Base-by-base conservation (phyloP, 2,329 filamentous ascomycete genomes). In the Neofusicoccum umdonicola region DNA sequence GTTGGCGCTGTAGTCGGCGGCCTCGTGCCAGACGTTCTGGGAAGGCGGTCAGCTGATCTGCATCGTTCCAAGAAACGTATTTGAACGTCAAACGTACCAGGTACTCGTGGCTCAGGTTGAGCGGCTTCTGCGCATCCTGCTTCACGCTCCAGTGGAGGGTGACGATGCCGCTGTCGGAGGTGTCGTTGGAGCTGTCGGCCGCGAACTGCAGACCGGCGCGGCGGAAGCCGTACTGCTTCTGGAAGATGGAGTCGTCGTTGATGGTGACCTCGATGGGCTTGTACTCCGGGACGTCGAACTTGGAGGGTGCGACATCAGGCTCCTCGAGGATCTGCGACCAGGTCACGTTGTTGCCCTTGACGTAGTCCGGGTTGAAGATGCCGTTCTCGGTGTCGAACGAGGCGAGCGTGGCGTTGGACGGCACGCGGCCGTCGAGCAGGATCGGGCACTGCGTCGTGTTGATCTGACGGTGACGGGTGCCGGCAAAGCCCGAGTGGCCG, bases 61-160 rank as follows among this genome's bases (percentile, higher is more conserved):
- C 41, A 39, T 7, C 27, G n/a, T 19, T 34, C 45, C 54, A 34
- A 35, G 27, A 8, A 22, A 12, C 15, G 6, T 4, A 8, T 67
- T 81, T 78, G 13, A 2, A 3, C 27, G 13, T 50, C 22, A 9
- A 12, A 13, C 81, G 77, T 50, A 86, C 80, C 71, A 86, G 78
- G 74, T 88, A 88, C 76, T 88, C 85, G 72, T 88, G 87, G 7
- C 82, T 83, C 62, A 84, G 74, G 77, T 89, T 88, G 61, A 88
- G 74, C 12, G 82, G 81, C 11, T 83, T 78, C 45, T 76, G 70
- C 3, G 73, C 66, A 68, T 88, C 85, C 70, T 84, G 83, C 73
- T 80, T 80, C 37, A 89, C 71, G 68, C 82, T 85, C 74, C 85
- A 88, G 75, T 89, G 87, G 58, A 88, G 79, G 1, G 85, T 87